Evolutionary conservation across 2,329 filamentous ascomycete genomes (phyloP).

Genomic region (Mollisiaceae sp.): DNA sequence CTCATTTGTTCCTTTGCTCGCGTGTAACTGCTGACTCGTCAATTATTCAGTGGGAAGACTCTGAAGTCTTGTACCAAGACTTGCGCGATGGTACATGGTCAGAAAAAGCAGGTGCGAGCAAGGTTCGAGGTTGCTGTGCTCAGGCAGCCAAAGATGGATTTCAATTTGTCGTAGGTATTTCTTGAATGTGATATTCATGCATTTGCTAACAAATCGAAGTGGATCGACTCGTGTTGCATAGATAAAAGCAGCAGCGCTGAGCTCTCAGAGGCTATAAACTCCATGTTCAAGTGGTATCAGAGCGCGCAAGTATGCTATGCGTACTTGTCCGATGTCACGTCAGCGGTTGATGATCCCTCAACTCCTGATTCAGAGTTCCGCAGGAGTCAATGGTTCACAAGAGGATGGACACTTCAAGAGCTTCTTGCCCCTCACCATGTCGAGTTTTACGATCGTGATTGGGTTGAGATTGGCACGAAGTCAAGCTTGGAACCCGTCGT

Average conservation of each 20-base stretch:
- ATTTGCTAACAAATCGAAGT: conserved; percentile 13
- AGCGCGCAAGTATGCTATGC: conserved; percentile 25
- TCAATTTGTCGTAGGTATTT: conserved; percentile 10
- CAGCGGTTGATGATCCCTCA: conserved; percentile 5
- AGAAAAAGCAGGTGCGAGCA: conserved; percentile 12
- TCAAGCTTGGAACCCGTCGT: conserved; percentile 10
- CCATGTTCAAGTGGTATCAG: conserved; percentile 26
- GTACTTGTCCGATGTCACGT: conserved; percentile 25
- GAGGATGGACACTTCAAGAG: conserved; percentile 31
- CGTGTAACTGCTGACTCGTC: not conserved
- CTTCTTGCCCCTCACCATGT: conserved; percentile 21
- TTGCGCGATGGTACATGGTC: conserved; percentile 5
- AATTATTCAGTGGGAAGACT: not conserved
- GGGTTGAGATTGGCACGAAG: conserved; percentile 28
- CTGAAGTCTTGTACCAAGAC: conserved; percentile 23
- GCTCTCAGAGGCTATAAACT: conserved; percentile 22
- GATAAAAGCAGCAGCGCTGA: conserved; percentile 30
- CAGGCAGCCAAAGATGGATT: conserved; percentile 24
- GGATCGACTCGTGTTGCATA: conserved; percentile 33
- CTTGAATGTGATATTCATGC: too few species aligned
- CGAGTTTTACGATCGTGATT: conserved; percentile 23
- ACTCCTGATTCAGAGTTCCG: conserved; percentile 3
- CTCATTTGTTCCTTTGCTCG: not conserved
- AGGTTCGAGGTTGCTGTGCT: conserved; percentile 23
- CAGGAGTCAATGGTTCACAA: conserved; percentile 20